Percentiles rank a stretch among this genome's conserved stretches.
Evolutionary conservation across 768 basidiomycete genomes (phyloP).

Genomic region (Termitomyces sp.): DNA sequence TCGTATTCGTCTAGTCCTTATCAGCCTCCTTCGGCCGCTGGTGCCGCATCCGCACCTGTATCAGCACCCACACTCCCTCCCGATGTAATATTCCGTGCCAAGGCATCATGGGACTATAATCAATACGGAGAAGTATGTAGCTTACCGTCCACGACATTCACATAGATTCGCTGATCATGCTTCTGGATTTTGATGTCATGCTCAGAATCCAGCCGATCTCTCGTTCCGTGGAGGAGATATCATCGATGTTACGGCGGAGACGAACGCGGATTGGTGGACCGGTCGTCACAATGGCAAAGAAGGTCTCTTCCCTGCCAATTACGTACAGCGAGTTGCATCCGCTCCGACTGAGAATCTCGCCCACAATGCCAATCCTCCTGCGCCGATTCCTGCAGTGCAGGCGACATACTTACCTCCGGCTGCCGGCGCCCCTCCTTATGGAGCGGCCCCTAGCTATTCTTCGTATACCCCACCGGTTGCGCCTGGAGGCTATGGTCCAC

Average conservation of each 20-base stretch:
- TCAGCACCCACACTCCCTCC: conserved; percentile 7
- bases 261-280: conserved; percentile 83
- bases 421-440: neutral
- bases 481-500: neutral
- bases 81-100: conserved; percentile 32
- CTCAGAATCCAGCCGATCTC: conserved; percentile 67
- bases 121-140: conserved; percentile 50
- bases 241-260: conserved; percentile 68
- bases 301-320: conserved; percentile 72
- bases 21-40: conserved; percentile 1
- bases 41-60: neutral
- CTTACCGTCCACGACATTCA: conserved; percentile 7
- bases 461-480: conserved; percentile 1
- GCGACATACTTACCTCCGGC: conserved; percentile 2
- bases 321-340: conserved; percentile 50
- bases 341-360: conserved; percentile 5
- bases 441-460: neutral
- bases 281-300: conserved; percentile 56
- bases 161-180: neutral
- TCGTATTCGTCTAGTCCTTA: neutral
- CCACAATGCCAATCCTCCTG: conserved; percentile 5
- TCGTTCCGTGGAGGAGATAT: conserved; percentile 68
- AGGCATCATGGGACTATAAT: conserved; percentile 63
- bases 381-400: conserved; percentile 7
- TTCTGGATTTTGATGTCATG: neutral